These are phyloP conservation scores for Raphanus sativus DNA, from an alignment of 345 rosid genomes.

Conservation along the genomic window DNA sequence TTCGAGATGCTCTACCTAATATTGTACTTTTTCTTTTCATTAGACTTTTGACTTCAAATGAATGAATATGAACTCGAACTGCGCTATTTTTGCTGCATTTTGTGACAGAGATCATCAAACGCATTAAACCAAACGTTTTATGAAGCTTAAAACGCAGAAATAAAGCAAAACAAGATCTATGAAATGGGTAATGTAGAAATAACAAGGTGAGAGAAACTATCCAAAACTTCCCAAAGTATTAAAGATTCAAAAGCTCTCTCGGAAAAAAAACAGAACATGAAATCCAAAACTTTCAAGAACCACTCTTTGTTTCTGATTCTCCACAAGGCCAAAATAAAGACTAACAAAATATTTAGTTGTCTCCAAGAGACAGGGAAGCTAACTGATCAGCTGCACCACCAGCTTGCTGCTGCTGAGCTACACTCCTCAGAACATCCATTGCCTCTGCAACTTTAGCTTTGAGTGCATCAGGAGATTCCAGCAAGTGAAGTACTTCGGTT, in stretches of 20 bases:
- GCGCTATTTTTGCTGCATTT: background rate
- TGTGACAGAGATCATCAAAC: background rate
- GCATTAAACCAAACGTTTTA: background rate
- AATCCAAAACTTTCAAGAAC: conserved; percentile 36
- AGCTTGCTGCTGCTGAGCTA: conserved; percentile 54
- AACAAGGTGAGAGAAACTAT: conserved; percentile 19
- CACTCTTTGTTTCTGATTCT: conserved; percentile 25
- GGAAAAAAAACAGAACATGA: conserved; percentile 7
- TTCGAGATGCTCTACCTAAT: too few species aligned
- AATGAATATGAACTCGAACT: background rate
- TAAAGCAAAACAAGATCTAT: background rate
- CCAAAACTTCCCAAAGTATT: conserved; percentile 30
- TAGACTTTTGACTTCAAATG: too few species aligned
- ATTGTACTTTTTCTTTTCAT: background rate
- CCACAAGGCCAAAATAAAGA: conserved; percentile 7
- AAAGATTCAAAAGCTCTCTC: conserved; percentile 28
- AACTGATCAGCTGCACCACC: conserved; percentile 57
- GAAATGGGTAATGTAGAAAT: background rate
- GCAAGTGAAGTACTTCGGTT: conserved; percentile 60
- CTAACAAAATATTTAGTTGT: conserved; percentile 27
- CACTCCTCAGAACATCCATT: conserved; percentile 48
- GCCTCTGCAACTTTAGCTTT: conserved; percentile 62
- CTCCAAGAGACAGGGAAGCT: conserved; percentile 55
- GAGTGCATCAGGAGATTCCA: conserved; percentile 63
- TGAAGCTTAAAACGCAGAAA: background rate